Base-by-base conservation (phyloP, 164 flowering plant genomes). In the Aristolochia californica region DNA sequence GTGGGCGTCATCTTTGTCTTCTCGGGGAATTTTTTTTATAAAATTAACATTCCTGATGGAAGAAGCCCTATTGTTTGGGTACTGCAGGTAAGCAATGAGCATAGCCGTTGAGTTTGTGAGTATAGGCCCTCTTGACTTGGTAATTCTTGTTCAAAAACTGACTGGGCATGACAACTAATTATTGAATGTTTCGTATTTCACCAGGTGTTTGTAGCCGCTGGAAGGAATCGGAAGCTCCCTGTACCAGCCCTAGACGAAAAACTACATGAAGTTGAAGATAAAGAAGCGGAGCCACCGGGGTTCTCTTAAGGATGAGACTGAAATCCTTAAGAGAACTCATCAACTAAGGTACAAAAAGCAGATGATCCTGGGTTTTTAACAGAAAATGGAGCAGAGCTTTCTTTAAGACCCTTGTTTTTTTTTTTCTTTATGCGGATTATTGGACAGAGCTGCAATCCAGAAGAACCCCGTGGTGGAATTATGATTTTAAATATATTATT, bases 171-270 rank as follows among this genome's bases (percentile, higher is more conserved):
- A 45, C 20, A 18, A 3, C n/a, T 54, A 3, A 54, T 7, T 17
- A 30, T 38, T 14, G 48, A 7, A 30, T n/a, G 48, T 45, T 16
- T 18, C 24, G 23, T 30, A 15, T 8, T 27, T 15, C 25, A 30
- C 55, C 64, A 83, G 94, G 94, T 82, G 7, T 66, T 86, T 58
- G 84, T 75, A 20, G 87, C 75, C 49, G 81, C 94, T 0, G 57
- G 74, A 38, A 62, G 71, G 28, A 81, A 83, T 59, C 56, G 84
- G 50, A 72, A 68, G 22, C 74, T 76, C 23, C 77, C 80, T 16
- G 5, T 74, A 17, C 89, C 85, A 16, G 78, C 66, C 18, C 67
- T 0, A 48, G 52, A 63, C 15, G 75, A 67, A 1, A 80, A 76
- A 43, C 55, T 86, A 45, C 75, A 78, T 59, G 84, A 86, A 69